Percentiles rank a stretch among this genome's conserved stretches.
These are phyloP conservation scores for Actinomortierella ambigua DNA, from an alignment of 371 early-diverging fungal species.

Conservation along the genomic window DNA sequence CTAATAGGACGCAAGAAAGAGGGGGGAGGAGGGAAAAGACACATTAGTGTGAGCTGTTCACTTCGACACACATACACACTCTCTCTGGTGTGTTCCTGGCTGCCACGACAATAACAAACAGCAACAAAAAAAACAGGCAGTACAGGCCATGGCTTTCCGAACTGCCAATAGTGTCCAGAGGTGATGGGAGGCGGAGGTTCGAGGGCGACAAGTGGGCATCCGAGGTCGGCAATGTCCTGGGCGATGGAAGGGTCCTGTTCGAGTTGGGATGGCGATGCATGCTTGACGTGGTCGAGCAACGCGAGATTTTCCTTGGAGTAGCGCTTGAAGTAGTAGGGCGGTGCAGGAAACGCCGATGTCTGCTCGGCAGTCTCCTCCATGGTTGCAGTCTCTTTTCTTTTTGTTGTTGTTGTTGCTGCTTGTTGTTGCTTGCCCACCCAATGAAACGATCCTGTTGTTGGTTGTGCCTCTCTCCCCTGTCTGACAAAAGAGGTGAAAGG, in stretches of 20 bases:
- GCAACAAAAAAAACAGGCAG: background rate
- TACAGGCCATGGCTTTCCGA: conserved; percentile 78
- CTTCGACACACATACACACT: background rate
- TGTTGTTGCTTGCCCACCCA: background rate
- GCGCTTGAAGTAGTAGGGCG: conserved; percentile 67
- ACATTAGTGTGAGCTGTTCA: background rate
- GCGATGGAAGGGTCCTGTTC: conserved; percentile 24
- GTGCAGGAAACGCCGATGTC: conserved; percentile 69
- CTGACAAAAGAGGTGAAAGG: too few relatives aligned
- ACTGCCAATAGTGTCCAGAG: conserved; percentile 65
- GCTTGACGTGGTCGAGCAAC: conserved; percentile 44
- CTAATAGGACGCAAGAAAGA: conserved; percentile 45
- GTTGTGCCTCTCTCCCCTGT: too few relatives aligned
- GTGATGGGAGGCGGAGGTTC: conserved; percentile 70
- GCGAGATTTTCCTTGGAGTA: conserved; percentile 68
- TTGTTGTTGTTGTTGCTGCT: background rate
- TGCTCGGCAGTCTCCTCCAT: conserved; percentile 49
- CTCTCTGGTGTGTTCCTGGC: too few relatives aligned
- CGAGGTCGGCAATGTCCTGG: conserved; percentile 49
- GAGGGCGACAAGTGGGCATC: conserved; percentile 50
- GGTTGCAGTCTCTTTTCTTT: background rate
- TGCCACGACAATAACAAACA: too few relatives aligned
- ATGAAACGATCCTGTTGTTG: too few relatives aligned
- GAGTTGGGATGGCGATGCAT: conserved; percentile 30
- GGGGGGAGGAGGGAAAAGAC: background rate